Evolutionary conservation across 2,329 filamentous ascomycete genomes (phyloP), one percentile per base, ranked within the genome.

Genomic region (Epichloe gansuensis): DNA sequence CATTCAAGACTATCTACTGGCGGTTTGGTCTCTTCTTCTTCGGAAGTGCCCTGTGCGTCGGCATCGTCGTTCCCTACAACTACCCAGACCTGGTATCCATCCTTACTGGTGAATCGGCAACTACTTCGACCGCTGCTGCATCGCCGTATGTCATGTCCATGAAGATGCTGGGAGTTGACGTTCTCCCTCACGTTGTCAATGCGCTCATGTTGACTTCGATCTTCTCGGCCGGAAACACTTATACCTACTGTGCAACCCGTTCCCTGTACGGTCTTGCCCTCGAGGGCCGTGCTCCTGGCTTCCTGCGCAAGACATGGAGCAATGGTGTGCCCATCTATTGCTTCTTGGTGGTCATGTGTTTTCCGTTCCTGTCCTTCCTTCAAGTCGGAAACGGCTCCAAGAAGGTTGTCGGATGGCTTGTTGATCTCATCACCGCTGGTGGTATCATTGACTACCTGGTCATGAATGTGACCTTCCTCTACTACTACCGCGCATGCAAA

Each of bases 1-100:
- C 85, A 1, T 88, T 80, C 69, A 87, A 86, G 60, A 82, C 81
- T 0, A 82, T 87, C 6, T 87, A 87, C 67, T 85, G 82, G 63
- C 80, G 86, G 44, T 75, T 89, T 48, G 82, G 79, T 2, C 67
- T 80, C 15, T 88, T 89, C 68, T 88, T 87, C 66, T 74, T 87
- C 25, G 74, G 85, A 3, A 83, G 84, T 5, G 80, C 82, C 2
- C 70, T 89, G 1, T 75, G 74, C 31, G 77, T 85, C 25, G 82
- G 82, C 17, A 82, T 87, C 47, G 66, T 85, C 46, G 73, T 88
- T 47, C 74, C 84, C 3, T 82, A 81, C 62, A 77, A 86, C 54
- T 81, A 87, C 59, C 58, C 69, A 0, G 73, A 71, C 12, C 69
- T 88, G 53, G 68, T 64, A 8, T 46, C 21, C 5, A 78, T 77